phyloP scores from a whole-genome alignment of 2,329 filamentous ascomycete species.

The Hypomyces rosellus region DNA sequence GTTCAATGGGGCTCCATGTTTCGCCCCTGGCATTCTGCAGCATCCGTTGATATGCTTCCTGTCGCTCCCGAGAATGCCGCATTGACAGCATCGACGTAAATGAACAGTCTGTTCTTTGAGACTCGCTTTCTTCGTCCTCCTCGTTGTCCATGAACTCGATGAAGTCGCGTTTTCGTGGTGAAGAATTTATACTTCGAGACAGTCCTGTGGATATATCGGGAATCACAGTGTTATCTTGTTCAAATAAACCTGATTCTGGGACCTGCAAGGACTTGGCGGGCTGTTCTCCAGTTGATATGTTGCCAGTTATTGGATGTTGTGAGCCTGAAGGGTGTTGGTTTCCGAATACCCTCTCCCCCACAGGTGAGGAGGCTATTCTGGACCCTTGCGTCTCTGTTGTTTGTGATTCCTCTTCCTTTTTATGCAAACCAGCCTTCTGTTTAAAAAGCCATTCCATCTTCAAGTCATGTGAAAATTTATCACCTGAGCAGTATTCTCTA shows the following conservation, averaged over 20 bases:
- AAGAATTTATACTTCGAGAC: not conserved
- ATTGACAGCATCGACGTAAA: constrained; percentile 13
- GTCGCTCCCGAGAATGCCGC: constrained; percentile 19
- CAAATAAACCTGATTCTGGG: not conserved
- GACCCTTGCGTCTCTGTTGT: not conserved
- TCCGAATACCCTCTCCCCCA: too few species aligned
- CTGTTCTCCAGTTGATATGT: not conserved
- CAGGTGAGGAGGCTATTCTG: not conserved
- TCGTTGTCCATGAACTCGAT: constrained; percentile 8
- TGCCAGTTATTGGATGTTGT: not conserved
- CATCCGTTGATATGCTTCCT: constrained; percentile 30
- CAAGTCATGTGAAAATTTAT: constrained; percentile 58
- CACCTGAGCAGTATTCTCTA: constrained; percentile 57
- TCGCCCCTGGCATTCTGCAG: constrained; percentile 20
- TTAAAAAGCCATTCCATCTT: constrained; percentile 40
- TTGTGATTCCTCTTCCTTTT: not conserved
- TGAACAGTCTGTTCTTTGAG: constrained; percentile 10
- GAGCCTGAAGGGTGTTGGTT: not conserved
- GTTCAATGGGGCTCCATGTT: constrained; percentile 25
- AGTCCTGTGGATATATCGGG: too few species aligned
- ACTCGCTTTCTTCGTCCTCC: constrained; percentile 1
- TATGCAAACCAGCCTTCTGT: not conserved
- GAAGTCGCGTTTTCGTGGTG: constrained; percentile 17
- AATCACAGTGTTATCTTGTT: not conserved
- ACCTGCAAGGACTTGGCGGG: too few species aligned